Base-by-base conservation (phyloP, 2,329 filamentous ascomycete species). In the Tolypocladium nubicola region DNA sequence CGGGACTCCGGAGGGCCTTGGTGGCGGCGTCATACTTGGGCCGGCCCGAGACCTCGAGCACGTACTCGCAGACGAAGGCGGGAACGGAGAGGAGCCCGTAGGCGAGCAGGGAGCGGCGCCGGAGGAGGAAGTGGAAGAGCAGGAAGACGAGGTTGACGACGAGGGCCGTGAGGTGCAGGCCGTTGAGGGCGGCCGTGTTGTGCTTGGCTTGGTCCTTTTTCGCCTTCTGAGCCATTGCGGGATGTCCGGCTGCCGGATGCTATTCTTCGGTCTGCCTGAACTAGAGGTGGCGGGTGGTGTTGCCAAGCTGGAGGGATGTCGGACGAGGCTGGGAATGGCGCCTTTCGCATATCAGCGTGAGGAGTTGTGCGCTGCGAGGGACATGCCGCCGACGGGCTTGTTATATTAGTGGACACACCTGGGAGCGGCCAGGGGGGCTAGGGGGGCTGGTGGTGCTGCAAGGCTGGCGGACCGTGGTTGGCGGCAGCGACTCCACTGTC, bases 41-140 rank as follows among this genome's bases (percentile, higher is more conserved):
- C 11, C 93, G 88, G 14, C 89, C 90, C 9, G 91, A 84, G 52
- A 82, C 81, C 73, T 99, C 94, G 61, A 99, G 86, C 66, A 90
- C 86, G 68, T 89, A 88, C 71, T 97, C 85, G 73, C 94, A 90
- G 64, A 87, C 68, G 55, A 96, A 79, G 55, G 87, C 85, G 0
- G 94, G 94, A 0, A 82, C 70, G 3, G 88, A 90, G 61, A 97
- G 76, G 47, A 91, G 60, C 58, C 84, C 69, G 73, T 96, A 99
- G 59, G 84, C 77, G 55, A 85, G 72, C 30, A 86, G 74, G 14
- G 84, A 86, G 60, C 85, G 87, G 39, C 82, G 78, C 59, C 79
- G 77, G 67, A 87, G 81, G 70, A 89, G 75, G 65, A 87, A 79
- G 71, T 88, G 84, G 59, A 87, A 80, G 55, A 90, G 68, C 58